Percentiles rank a stretch among this genome's conserved stretches.
phyloP scores from a whole-genome alignment of 768 basidiomycete genomes.

The Boletus subparvulus region DNA sequence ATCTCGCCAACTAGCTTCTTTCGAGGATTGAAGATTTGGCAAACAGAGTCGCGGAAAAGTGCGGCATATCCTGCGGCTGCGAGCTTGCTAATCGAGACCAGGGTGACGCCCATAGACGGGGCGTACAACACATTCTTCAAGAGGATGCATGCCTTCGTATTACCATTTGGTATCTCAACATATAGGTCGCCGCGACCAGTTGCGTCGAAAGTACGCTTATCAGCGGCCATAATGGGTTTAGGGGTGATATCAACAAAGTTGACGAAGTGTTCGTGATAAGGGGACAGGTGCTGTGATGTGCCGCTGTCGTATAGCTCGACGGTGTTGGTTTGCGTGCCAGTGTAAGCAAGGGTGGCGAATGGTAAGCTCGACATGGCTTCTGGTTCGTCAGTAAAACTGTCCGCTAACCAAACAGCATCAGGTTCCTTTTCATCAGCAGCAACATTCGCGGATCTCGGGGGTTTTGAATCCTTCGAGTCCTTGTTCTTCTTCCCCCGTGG shows the following conservation, averaged over 20 bases:
- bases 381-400: no score
- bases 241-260: no score
- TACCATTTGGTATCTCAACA: not conserved
- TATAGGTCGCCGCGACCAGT: not conserved
- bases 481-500: not conserved
- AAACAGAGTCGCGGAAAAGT: not conserved
- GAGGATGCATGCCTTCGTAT: not conserved
- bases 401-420: not conserved
- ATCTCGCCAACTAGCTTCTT: no score
- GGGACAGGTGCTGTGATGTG: no score
- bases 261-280: no score
- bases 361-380: no score
- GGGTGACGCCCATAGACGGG: not conserved
- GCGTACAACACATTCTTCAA: not conserved
- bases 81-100: not conserved
- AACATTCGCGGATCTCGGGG: not conserved
- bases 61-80: not conserved
- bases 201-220: not conserved
- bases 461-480: not conserved
- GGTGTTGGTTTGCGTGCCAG: no score
- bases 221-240: no score
- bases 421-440: not conserved
- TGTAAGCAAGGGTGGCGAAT: no score
- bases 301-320: no score
- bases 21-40: not conserved